Evolutionary conservation across 371 early-diverging fungal species (phyloP), one percentile per base, ranked within the genome.

Genomic region (Mucor velutinosus): DNA sequence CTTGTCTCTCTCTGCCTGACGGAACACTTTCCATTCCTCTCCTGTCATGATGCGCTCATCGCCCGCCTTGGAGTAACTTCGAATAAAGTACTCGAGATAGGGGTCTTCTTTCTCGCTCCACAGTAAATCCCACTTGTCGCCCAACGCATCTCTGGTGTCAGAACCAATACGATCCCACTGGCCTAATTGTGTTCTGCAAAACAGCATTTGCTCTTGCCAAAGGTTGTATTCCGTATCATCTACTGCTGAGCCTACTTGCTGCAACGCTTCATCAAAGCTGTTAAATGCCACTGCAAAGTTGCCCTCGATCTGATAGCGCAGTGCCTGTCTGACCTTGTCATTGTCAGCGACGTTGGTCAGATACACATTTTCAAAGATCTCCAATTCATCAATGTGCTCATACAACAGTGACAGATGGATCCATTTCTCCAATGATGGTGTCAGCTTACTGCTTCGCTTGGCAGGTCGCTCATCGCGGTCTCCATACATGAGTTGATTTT

Each of bases 91-190:
- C 17, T 73, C 62, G 35, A 90, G 64, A 58, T 87, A 87, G 0
- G 83, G 79, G 47, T 78, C 75, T 64, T 76, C 75, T 21, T 81
- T 78, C 12, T 82, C 79, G 14, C 80, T 74, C 92, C 92, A 93
- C 4, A 90, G 49, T 4, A 58, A 58, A 0, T 72, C 66, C 8
- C 75, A 67, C 35, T 87, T 65, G 19, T 75, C 70, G 0, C 85
- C 80, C 51, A 89, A 43, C 43, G 80, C 83, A 7, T 70, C 64
- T 51, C 76, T 66, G 15, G 87, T 77, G 62, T 74, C 72, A 1
- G 63, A 69, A 19, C 82, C 82, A 19, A 93, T 75, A 14, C 73
- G 74, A 19, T 87, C 87, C 91, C 92, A 93, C 55, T 87, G 78
- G 1, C 86, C 84, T 32, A 93, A 73, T 37, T 88, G 82, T 29